Evolutionary conservation across 352 stramenopile species (phyloP).

Genomic region (Phytophthora fragariae): DNA sequence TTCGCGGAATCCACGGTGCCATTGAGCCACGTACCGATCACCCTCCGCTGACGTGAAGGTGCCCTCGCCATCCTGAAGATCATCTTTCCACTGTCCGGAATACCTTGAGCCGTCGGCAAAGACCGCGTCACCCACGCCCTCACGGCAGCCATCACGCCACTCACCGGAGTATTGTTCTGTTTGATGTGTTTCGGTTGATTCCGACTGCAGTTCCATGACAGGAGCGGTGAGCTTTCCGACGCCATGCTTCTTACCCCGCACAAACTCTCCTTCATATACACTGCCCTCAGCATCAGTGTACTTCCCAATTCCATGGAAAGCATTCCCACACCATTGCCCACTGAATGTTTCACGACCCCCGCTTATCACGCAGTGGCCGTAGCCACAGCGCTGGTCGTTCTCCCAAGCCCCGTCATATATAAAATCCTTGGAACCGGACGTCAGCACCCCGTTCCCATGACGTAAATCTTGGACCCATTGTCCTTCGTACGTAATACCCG

Average conservation of each 20-base stretch:
- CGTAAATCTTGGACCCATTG: slow-evolving; percentile 67
- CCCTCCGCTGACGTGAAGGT: slow-evolving; percentile 60
- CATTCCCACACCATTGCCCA: slow-evolving; percentile 72
- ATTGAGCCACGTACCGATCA: slow-evolving; percentile 81
- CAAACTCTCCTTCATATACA: slow-evolving; percentile 88
- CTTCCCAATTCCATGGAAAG: slow-evolving; percentile 81
- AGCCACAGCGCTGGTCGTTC: slow-evolving; percentile 61
- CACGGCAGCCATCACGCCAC: slow-evolving; percentile 60
- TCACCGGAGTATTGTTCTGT: slow-evolving; percentile 70
- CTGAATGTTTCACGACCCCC: slow-evolving; percentile 76
- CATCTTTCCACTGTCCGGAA: slow-evolving; percentile 62
- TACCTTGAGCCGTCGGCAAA: slow-evolving; percentile 68
- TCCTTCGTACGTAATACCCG: slow-evolving; percentile 77
- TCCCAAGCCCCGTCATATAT: slow-evolving; percentile 84
- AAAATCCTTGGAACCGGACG: slow-evolving; percentile 77
- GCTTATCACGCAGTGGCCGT: slow-evolving; percentile 81
- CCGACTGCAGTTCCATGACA: slow-evolving; percentile 27
- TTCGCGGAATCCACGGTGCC: slow-evolving; percentile 58
- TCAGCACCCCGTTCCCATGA: slow-evolving; percentile 73
- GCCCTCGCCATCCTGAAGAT: slow-evolving; percentile 69
- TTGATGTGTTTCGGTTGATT: slow-evolving; percentile 7
- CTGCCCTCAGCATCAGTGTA: slow-evolving; percentile 85
- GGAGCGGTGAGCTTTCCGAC: slow-evolving; percentile 52
- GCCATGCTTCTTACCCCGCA: slow-evolving; percentile 76
- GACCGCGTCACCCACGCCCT: slow-evolving; percentile 64